Base-by-base conservation (phyloP, 2,329 filamentous ascomycete species). In the Ceratocystis harringtonii region DNA sequence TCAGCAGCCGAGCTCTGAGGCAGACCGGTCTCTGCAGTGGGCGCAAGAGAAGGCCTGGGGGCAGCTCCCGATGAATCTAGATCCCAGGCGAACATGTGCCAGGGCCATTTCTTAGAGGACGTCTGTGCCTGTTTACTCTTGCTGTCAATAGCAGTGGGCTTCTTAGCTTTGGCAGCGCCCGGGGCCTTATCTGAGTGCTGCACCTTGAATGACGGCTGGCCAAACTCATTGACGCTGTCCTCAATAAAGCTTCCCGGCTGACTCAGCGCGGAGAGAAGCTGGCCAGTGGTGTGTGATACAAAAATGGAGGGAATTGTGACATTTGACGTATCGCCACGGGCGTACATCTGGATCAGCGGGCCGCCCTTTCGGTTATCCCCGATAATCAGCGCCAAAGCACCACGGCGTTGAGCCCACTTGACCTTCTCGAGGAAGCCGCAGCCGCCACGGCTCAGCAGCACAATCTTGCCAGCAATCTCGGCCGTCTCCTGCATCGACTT, bases 381-480 rank as follows among this genome's bases (percentile, higher is more conserved):
- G 2, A 99, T 92, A 69, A 99, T 95, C 68, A 99, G 79, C 44
- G 90, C 94, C 67, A 91, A 82, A 22, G 88, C 94, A 28, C 94
- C 94, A 72, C 94, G 84, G 68, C 91, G 83, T 74, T 99, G 94
- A 12, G 89, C 90, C 94, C 94, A 99, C 78, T 95, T 92, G 69
- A 94, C 90, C 76, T 99, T 99, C 73, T 97, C 92, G 68, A 96
- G 76, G 74, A 99, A 99, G 4, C 94, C 94, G 74, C 94, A 99
- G 6, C 92, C 94, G 66, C 94, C 94, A 65, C 94, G 85, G 74
- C 90, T 95, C 66, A 99, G 79, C 63, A 99, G 78, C 1, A 95
- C 94, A 61, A 99, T 84, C 76, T 96, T 97, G 69, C 94, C 94
- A 41, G 86, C 81, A 69, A 99, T 97, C 73, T 97, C 92, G 25